Evolutionary conservation across 306 rosid genomes (phyloP), one percentile per base, ranked within the genome.

Genomic region (Cicer pinnatifidum): DNA sequence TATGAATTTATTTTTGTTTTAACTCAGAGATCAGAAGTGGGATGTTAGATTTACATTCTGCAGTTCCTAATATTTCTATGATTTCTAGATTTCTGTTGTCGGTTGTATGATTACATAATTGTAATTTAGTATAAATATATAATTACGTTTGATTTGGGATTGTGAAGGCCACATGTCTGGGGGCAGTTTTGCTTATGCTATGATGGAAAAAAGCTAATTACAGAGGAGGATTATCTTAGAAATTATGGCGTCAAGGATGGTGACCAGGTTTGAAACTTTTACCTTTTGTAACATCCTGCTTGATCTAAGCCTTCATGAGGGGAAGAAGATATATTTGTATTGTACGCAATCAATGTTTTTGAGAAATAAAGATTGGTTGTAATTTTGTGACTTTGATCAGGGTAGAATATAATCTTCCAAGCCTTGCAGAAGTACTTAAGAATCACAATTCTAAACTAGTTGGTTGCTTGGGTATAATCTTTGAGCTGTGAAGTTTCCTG

Each of bases 91-190:
- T 66, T 17, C 20, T 15, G 7, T 62, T 45, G 15, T 66, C 20
- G 19, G 15, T 53, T 69, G 11, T 69, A n/a, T 10, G 68, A 63
- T 51, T 53, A 15, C 62, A 7, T 45, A 20, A 33, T 57, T 58
- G 45, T 52, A 8, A 7, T 20, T 5, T 48, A 8, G 13, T 15
- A 6, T 73, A 10, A 7, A 28, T 68, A 13, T 47, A 9, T 66
- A 5, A 45, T 61, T 51, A 43, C 15, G 9, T 43, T 54, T 33
- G 59, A 54, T 38, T 17, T 80, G 77, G 79, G 41, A 50, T 80
- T 60, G 45, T 82, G 86, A 4, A 94, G 98, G 98, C 84, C 86
- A 7, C 96, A 89, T 54, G 88, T 94, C n/a, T 94, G 98, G 98
- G 88, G 96, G 58, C 89, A 85, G 84, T 91, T 94, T 85, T 94